Conservation (phyloP, 169 alveolate genomes). For the Perkinsus chesapeaki region DNA sequence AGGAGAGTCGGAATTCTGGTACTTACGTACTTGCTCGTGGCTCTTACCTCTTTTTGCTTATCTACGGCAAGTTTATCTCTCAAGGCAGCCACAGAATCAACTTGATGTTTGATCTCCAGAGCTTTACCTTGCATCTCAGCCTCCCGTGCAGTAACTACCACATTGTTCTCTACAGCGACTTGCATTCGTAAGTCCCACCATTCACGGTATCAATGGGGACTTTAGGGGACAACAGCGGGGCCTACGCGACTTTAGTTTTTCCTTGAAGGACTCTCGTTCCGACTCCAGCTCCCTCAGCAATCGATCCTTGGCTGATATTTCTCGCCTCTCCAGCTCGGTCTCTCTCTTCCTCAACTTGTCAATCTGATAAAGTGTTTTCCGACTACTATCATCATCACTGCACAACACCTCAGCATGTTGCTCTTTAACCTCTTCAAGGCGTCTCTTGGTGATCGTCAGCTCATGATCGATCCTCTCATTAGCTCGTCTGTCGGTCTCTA, state of each 20-base stretch:
- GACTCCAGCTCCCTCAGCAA: neutral
- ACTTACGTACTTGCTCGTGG: too few relatives aligned
- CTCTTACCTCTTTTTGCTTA: neutral
- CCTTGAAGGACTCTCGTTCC: neutral
- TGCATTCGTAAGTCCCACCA: too few relatives aligned
- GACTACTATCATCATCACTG: neutral
- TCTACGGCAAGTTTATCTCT: neutral
- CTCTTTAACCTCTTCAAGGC: neutral
- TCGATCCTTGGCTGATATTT: neutral
- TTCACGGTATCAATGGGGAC: too few relatives aligned
- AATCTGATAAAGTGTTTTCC: neutral
- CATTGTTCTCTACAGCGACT: neutral
- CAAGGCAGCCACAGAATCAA: neutral
- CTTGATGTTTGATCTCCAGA: neutral
- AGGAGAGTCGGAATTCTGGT: neutral
- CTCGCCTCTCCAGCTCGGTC: neutral
- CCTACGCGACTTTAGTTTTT: neutral
- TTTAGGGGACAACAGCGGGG: neutral
- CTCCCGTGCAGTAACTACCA: neutral
- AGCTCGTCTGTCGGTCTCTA: neutral
- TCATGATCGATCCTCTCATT: neutral
- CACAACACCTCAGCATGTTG: neutral
- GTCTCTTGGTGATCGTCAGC: neutral
- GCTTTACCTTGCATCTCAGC: neutral
- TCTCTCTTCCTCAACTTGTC: neutral